Percentiles rank a stretch among this genome's conserved stretches.
phyloP scores from a whole-genome alignment of 495 filamentous ascomycete genomes.

The Tuber calosporum region DNA sequence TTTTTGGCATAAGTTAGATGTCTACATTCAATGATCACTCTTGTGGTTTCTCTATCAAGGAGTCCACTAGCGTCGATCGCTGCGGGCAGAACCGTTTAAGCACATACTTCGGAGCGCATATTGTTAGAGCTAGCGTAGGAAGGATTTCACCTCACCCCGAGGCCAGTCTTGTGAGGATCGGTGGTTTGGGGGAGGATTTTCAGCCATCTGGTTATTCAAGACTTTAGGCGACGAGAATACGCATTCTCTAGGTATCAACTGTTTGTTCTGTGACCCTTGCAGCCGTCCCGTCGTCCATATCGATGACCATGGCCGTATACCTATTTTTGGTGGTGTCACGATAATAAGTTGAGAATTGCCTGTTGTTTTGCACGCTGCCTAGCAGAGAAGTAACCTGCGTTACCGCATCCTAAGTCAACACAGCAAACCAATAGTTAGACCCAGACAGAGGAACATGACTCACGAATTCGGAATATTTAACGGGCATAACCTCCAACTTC shows the following conservation, averaged over 20 bases:
- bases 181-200: background rate
- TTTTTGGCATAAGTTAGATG: background rate
- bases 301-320: background rate
- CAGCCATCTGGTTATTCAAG: background rate
- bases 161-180: background rate
- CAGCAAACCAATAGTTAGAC: background rate
- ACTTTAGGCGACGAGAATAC: background rate
- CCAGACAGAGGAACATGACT: background rate
- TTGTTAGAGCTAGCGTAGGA: background rate
- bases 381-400: constrained; percentile 27
- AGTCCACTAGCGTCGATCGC: background rate
- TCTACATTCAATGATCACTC: background rate
- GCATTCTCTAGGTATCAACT: background rate
- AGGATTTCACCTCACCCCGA: background rate
- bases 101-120: background rate
- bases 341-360: too few relatives aligned
- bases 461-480: constrained; percentile 39
- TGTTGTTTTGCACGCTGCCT: constrained; percentile 37
- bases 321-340: too few relatives aligned
- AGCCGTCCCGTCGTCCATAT: constrained; percentile 14
- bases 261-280: constrained; percentile 32
- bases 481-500: constrained; percentile 65
- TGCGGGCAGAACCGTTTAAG: background rate
- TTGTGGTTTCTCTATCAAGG: background rate
- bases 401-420: constrained; percentile 4